Base-by-base conservation (phyloP, 2,329 filamentous ascomycete species). In the Stagonosporopsis tanaceti region DNA sequence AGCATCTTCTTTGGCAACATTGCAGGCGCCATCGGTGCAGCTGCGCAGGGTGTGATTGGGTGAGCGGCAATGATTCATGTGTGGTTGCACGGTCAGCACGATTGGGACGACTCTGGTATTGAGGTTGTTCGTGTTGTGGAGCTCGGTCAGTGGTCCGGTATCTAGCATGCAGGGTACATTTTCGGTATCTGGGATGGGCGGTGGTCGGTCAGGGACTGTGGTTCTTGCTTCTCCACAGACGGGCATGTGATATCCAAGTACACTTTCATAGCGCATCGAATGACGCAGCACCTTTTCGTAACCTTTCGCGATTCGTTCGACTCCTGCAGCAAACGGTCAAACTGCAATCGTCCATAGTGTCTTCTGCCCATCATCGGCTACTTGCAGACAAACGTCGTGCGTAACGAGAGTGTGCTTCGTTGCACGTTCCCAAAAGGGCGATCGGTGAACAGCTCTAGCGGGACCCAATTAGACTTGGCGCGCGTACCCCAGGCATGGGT, bases 1-100 rank as follows among this genome's bases (percentile, higher is more conserved):
- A 90, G 91, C 2, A 85, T 96, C 30, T 79, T 96, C 61, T 96
- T 96, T 77, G 85, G 87, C 20, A 85, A 92, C 76, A 81, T 91
- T 62, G 89, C 85, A 1, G 89, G 85, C 2, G 82, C 48, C 84
- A 86, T 64, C 59, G 78, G 71, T 59, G 74, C 67, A 64, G 67
- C 69, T 58, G 74, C 64, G 57, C 72, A 72, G 62, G 73, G 63
- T 37, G 72, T 76, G 34, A 61, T 73, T 57, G 65, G 63, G 42
- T 68, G 59, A 59, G 34, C 44, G 53, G 50, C 30, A 15, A 12
- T 20, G n/a, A 27, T 32, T 14, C 34, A 17, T 8, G n/a, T 7
- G 7, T 27, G 14, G 22, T 42, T 28, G 40, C 40, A 27, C 24
- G 12, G 40, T 40, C 38, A 25, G 38, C 20, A 14, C 9, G 38